Percentiles rank a stretch among this genome's conserved stretches.
Conservation (phyloP, 768 basidiomycete species). For the Pulveroboletus sp. region DNA sequence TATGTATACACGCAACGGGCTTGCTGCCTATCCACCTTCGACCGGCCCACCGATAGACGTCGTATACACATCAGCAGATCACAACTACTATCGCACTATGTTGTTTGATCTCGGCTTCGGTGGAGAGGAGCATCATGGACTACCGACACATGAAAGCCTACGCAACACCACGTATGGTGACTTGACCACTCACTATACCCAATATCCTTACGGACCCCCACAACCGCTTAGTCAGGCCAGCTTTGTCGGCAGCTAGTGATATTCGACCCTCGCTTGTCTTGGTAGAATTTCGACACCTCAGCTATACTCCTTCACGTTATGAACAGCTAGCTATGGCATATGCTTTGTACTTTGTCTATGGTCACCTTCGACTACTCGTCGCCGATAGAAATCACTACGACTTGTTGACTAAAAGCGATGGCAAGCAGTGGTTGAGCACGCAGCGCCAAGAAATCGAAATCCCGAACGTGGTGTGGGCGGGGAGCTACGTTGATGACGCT, state of each 20-base stretch:
- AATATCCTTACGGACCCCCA: slow-evolving; percentile 29
- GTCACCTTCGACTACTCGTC: slow-evolving; percentile 40
- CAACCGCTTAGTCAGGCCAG: slow-evolving; percentile 21
- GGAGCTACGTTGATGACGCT: slow-evolving; percentile 52
- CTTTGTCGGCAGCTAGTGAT: slow-evolving; percentile 20
- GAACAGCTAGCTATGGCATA: slow-evolving; percentile 14
- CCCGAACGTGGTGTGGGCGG: slow-evolving; percentile 60
- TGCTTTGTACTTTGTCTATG: slow-evolving; percentile 16
- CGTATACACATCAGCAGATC: slow-evolving; percentile 45
- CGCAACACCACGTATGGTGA: slow-evolving; percentile 30
- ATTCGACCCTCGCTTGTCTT: neutral
- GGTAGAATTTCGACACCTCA: slow-evolving; percentile 4
- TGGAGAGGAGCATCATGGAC: slow-evolving; percentile 31
- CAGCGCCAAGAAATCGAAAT: slow-evolving; percentile 71
- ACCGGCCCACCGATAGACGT: slow-evolving; percentile 29
- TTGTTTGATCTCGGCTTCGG: slow-evolving; percentile 69
- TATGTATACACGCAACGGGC: slow-evolving; percentile 15
- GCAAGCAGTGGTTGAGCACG: slow-evolving; percentile 62
- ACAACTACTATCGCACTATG: slow-evolving; percentile 71
- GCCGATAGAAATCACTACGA: slow-evolving; percentile 61
- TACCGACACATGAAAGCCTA: slow-evolving; percentile 19
- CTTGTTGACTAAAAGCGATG: slow-evolving; percentile 55
- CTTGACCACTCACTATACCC: slow-evolving; percentile 32
- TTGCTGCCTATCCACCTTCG: slow-evolving; percentile 22
- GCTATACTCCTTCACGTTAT: slow-evolving; percentile 6